Evolutionary conservation across 1,284 basidiomycete species (phyloP), one percentile per base, ranked within the genome.

Genomic region (Melampsora abietis-canadensis): DNA sequence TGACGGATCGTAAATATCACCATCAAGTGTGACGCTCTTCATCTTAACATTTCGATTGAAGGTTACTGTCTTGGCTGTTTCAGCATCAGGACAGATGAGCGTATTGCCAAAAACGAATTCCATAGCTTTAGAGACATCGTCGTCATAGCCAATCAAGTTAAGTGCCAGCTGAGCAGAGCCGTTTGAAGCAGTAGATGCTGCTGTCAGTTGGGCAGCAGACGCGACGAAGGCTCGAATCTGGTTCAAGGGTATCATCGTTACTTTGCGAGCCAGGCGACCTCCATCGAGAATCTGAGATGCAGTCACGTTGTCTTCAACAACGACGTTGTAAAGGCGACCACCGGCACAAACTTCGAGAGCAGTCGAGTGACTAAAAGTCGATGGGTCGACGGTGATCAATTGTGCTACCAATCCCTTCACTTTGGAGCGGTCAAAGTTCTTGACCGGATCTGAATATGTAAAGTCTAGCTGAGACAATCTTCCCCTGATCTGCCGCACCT

Each of bases 1-100:
- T 3, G 90, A 91, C 0, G 96, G 95, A 79, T 98, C 95, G 82
- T 98, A 98, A 7, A 97, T 88, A 80, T 98, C 96, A 19, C 96
- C 96, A 31, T 94, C 90, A 21, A 95, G 85, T 1, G 96, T 98
- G 67, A 98, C 94, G 14, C 91, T 94, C 76, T 89, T 89, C 76
- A 90, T 87, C 17, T 86, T 84, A 37, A 88, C 86, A 19, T 90
- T 86, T 31, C 88, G 86, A 82, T 87, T 84, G 84, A 97, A 98
- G 0, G 96, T 97, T 54, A 97, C 91, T 0, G 85, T 84, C 81
- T 94, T 92, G 8, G 96, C 96, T 0, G 93, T 87, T 37, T 89
- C 88, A 3, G 94, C 88, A 80, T 96, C 93, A 60, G 90, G 88
- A 81, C 94, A 98, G 80, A 98, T 88, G 77, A 98, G 86, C 0